Evolutionary conservation across 2,329 filamentous ascomycete genomes (phyloP), one percentile per base, ranked within the genome.

Genomic region (Ceratocystis papillata): DNA sequence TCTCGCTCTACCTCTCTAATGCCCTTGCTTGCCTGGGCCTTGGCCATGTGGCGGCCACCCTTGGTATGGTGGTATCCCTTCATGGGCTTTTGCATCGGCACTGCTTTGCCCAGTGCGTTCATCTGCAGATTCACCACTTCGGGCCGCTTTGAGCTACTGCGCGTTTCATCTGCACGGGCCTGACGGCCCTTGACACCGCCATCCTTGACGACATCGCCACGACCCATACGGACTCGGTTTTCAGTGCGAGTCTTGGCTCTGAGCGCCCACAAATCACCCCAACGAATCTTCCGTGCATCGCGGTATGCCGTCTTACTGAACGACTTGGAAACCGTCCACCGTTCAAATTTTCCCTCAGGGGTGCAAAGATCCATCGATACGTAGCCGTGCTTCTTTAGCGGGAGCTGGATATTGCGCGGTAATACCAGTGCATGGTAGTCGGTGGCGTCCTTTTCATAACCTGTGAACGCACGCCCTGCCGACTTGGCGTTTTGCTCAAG

Each of bases 191-290:
- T 66, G 64, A 68, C 67, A 25, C 67, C 67, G 53, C 67, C 64
- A 45, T 68, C 64, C 33, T 66, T 79, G 63, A 70, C 72, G n/a
- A 69, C 70, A 44, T 73, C 73, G 64, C 75, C 76, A 69, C 73
- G 74, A 64, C 88, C 88, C 2, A 88, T 75, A 6, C 85, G 82
- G 55, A 88, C 77, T 15, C 77, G 79, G 61, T 89, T 79, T 1
- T 76, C 73, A 3, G 88, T 82, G 12, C 90, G 81, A 0, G 90
- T 95, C 80, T 97, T 97, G 25, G 92, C 93, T 0, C 94, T 94
- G 0, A 97, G 79, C 0, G 93, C 91, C 94, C 94, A 99, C 8
- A 97, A 79, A 74, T 97, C 94, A 48, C 94, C 94, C 94, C 93
- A 97, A 64, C 78, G 78, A 0, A 87, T 83, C 77, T 99, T 97